phyloP scores from a whole-genome alignment of 2,329 filamentous ascomycete genomes.

The Aspergillus puulaauensis region DNA sequence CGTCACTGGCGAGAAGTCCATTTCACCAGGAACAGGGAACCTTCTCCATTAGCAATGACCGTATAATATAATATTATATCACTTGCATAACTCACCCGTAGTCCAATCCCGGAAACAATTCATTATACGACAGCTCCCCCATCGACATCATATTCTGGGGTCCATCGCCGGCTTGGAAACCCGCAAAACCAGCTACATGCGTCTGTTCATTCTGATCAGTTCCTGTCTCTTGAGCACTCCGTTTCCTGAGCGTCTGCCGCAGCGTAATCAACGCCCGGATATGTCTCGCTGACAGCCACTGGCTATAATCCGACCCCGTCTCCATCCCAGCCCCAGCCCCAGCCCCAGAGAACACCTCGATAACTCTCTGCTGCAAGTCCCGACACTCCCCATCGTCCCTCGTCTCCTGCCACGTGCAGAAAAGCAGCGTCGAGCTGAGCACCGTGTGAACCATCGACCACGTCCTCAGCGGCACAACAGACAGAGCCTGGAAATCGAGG shows the following conservation, averaged over 20 bases:
- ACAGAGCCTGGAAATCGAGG: conserved; percentile 32
- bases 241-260: conserved; percentile 15
- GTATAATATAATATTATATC: not conserved
- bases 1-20: conserved; percentile 25
- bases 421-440: conserved; percentile 31
- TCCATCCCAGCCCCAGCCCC: conserved; percentile 14
- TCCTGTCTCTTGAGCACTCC: not conserved
- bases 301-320: conserved; percentile 17
- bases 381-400: conserved; percentile 30
- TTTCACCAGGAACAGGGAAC: not conserved
- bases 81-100: conserved; percentile 11
- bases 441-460: conserved; percentile 39
- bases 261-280: conserved; percentile 30
- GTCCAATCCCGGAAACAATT: conserved; percentile 1
- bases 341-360: conserved; percentile 28
- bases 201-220: not conserved
- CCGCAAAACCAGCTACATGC: too few relatives aligned
- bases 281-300: conserved; percentile 31
- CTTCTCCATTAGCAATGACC: not conserved
- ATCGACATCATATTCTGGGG: not conserved
- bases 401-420: conserved; percentile 36
- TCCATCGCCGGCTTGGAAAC: not conserved
- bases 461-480: conserved; percentile 29
- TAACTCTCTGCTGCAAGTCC: conserved; percentile 29
- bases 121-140: not conserved